Evolutionary conservation across 345 rosid species (phyloP).

Genomic region (Sisymbrium irio): DNA sequence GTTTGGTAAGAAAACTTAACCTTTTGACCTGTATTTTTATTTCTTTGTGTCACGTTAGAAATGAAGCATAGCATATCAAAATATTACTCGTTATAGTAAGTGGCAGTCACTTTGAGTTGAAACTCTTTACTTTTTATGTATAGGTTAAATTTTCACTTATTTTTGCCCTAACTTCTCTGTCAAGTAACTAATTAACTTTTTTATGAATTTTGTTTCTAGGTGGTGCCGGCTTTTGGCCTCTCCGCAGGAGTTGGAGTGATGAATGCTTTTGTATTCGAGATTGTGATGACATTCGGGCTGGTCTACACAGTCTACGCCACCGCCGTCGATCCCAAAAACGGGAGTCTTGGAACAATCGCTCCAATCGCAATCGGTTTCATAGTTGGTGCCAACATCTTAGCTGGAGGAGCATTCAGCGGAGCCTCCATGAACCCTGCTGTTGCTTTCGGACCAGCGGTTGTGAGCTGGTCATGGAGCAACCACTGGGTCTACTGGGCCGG

Average conservation of each 20-base stretch:
- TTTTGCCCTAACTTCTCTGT: conserved; percentile 10
- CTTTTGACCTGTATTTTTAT: neutral
- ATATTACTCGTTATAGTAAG: neutral
- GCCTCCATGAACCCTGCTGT: conserved; percentile 98
- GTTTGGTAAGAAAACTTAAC: conserved; percentile 48
- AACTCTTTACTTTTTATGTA: too few relatives aligned
- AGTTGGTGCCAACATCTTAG: conserved; percentile 87
- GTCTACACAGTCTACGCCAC: conserved; percentile 94
- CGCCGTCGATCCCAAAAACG: conserved; percentile 83
- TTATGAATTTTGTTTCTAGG: conserved; percentile 32
- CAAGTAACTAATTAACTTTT: conserved; percentile 9
- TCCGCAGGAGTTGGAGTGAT: conserved; percentile 69
- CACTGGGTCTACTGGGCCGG: conserved; percentile 99
- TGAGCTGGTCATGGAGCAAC: conserved; percentile 84
- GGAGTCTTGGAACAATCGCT: conserved; percentile 65
- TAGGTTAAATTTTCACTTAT: neutral
- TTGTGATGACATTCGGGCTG: conserved; percentile 91
- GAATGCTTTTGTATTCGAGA: conserved; percentile 85
- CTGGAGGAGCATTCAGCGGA: conserved; percentile 88
- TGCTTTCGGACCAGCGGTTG: conserved; percentile 89
- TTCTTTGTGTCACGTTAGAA: neutral
- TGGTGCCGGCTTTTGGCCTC: conserved; percentile 58
- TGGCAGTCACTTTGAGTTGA: neutral
- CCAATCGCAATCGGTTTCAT: conserved; percentile 90
- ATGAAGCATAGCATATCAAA: neutral